These are phyloP conservation scores for Scutellaria barbata DNA, from an alignment of 257 asterid genomes.

Conservation along the genomic window DNA sequence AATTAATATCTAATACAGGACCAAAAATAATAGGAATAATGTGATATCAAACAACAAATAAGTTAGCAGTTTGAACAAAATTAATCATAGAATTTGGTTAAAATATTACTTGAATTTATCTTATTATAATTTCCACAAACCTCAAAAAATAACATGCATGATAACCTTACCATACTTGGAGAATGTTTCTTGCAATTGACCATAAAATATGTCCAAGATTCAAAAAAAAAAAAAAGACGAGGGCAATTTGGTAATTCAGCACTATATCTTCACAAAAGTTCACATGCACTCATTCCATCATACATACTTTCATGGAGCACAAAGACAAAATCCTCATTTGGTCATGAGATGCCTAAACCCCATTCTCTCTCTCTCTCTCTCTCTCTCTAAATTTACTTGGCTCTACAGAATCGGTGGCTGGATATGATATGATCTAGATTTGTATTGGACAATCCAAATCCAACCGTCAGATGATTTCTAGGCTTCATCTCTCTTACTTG, in stretches of 20 bases:
- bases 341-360: neutral
- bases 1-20: too few species aligned
- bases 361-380: constrained; percentile 19
- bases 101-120: too few species aligned
- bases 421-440: constrained; percentile 42
- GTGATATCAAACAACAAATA: too few species aligned
- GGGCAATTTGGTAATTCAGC: constrained; percentile 23
- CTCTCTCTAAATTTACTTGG: constrained; percentile 38
- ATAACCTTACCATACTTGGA: too few species aligned
- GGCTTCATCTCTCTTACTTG: constrained; percentile 38
- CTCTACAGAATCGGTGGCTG: constrained; percentile 47
- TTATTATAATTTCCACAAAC: too few species aligned
- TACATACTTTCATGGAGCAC: constrained; percentile 18
- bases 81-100: too few species aligned
- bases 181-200: too few species aligned
- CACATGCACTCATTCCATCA: constrained; percentile 46
- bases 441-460: constrained; percentile 37
- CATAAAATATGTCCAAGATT: too few species aligned
- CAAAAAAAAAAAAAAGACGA: too few species aligned
- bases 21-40: too few species aligned
- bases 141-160: too few species aligned
- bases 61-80: too few species aligned
- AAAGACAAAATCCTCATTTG: constrained; percentile 34
- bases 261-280: neutral
- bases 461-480: constrained; percentile 51